Percentiles rank a stretch among this genome's conserved stretches.
phyloP scores from a whole-genome alignment of 2,329 filamentous ascomycete species.

The Venturiaceae sp. region DNA sequence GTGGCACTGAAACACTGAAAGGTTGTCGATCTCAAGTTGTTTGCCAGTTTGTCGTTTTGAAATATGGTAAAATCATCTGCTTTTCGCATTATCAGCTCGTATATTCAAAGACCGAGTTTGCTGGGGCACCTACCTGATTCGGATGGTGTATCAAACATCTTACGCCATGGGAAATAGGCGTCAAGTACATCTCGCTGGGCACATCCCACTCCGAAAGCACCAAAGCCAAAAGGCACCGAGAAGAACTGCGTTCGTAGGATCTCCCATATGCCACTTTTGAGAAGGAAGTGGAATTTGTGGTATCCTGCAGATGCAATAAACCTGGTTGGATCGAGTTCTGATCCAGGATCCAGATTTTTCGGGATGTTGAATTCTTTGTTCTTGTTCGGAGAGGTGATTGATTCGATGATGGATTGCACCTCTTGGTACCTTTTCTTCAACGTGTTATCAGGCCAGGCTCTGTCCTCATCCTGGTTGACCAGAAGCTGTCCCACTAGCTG shows the following conservation, averaged over 20 bases:
- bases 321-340: neutral
- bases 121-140: too few species aligned
- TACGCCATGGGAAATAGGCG: neutral
- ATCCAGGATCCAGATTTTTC: neutral
- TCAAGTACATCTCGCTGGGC: neutral
- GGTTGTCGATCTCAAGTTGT: neutral
- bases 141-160: too few species aligned
- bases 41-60: neutral
- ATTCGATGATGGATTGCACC: neutral
- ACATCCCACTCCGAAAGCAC: neutral
- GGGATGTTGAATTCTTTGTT: neutral
- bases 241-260: constrained; percentile 6
- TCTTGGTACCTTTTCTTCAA: neutral
- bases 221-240: constrained; percentile 6
- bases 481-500: constrained; percentile 5
- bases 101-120: too few species aligned
- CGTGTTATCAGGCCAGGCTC: constrained; percentile 2
- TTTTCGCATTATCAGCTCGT: neutral
- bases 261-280: constrained; percentile 4
- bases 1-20: neutral
- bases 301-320: neutral
- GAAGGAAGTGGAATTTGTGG: neutral
- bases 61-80: neutral
- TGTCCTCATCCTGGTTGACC: constrained; percentile 5
- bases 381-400: neutral